Evolutionary conservation across 192 early-diverging fungal genomes (phyloP), one percentile per base, ranked within the genome.

Genomic region (Linnemannia schmuckeri): DNA sequence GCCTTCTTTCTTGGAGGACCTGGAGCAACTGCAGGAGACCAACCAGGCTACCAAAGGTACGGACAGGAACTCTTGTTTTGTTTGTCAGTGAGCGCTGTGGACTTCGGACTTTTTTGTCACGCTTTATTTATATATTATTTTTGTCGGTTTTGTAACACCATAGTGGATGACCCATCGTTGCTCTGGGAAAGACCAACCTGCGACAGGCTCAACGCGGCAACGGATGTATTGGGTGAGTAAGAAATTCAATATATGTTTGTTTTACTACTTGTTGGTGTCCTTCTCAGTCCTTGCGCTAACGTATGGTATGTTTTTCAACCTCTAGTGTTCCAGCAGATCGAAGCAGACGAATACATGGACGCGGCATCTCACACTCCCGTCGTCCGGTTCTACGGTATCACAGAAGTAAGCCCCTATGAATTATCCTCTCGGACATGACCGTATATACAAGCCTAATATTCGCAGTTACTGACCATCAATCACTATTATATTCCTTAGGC

Each of bases 261-360:
- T 27, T 27, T 24, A 24, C 24, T 61, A 0, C 24, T n/a, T n/a
- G 55, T 61, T 61, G 8, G 2, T 27, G 57, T 9, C 57, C 10
- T 30, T 2, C 3, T 24, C n/a, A 5, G 27, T 24, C 3, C 15
- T 13, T 2, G 20, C 22, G 30, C 8, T 69, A 37, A 54, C 37
- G 3, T 69, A 37, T 27, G 22, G 70, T 54, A 22, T 74, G 8
- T 18, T 35, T 49, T 22, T 41, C 37, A 73, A 69, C 47, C 13
- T 82, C 6, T 92, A 92, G 95, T 97, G 1, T 99, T 99, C 78
- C 98, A 99, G 88, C 98, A 99, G 83, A 95, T 99, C 88, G 98
- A 99, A 78, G 91, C 96, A 44, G 97, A 98, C 80, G 97, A 99
- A 47, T 92, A 94, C 86, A 91, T 92, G 71, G 91, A 93, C 57